A percentile compares a stretch with the other conserved stretches of the same genome.
Conservation (phyloP, 768 basidiomycete species). For the Leccinum boreale region DNA sequence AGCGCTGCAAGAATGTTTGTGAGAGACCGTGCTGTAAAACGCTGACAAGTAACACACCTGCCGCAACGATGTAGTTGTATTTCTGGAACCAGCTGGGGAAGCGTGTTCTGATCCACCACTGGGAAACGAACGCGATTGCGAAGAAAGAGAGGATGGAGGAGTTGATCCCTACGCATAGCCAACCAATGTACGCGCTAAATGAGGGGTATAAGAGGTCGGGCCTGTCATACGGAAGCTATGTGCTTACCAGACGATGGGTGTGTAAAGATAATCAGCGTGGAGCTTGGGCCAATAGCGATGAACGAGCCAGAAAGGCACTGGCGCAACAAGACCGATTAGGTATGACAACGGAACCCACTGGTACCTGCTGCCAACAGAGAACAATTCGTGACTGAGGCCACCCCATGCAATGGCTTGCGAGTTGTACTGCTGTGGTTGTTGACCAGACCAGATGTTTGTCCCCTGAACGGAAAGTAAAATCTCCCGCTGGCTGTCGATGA, state of each 20-base stretch:
- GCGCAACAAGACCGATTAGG: constrained; percentile 32
- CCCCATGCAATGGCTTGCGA: constrained; percentile 39
- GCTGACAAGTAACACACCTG: constrained; percentile 31
- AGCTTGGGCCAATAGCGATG: constrained; percentile 36
- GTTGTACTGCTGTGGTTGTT: constrained; percentile 29
- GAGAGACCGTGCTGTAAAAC: no score
- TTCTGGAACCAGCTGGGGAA: constrained; percentile 36
- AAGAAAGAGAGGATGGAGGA: constrained; percentile 21
- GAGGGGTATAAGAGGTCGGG: background rate
- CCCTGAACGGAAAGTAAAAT: constrained; percentile 54
- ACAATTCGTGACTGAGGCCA: constrained; percentile 35
- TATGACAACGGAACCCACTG: constrained; percentile 41
- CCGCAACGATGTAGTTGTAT: constrained; percentile 38
- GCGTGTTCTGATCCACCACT: constrained; percentile 38
- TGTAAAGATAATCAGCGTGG: constrained; percentile 26
- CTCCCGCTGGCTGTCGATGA: constrained; percentile 48
- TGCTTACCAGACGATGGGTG: constrained; percentile 27
- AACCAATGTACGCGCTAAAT: constrained; percentile 17
- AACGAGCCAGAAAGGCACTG: constrained; percentile 41
- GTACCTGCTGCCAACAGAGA: constrained; percentile 29
- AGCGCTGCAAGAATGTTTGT: constrained; percentile 23
- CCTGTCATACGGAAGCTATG: background rate
- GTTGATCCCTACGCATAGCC: constrained; percentile 28
- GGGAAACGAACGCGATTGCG: constrained; percentile 30
- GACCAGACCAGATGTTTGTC: constrained; percentile 38